phyloP scores from a whole-genome alignment of 140 eudicot genomes.

The Ambrosia hybrid region DNA sequence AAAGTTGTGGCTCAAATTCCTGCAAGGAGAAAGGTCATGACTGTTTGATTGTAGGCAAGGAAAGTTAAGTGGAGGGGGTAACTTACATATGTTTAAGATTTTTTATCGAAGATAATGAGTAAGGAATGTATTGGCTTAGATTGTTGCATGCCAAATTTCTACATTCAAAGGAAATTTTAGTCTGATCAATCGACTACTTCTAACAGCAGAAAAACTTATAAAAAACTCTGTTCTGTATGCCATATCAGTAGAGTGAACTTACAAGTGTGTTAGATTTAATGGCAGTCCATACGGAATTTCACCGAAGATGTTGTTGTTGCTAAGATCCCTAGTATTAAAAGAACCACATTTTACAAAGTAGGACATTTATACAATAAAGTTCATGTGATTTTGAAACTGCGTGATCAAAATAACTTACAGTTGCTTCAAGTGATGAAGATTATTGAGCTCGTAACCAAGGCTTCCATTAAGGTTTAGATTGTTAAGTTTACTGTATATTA shows the following conservation, averaged over 20 bases:
- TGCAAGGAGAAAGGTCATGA: constrained; percentile 40
- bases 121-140: constrained; percentile 63
- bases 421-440: constrained; percentile 63
- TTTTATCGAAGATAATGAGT: constrained; percentile 56
- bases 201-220: background rate
- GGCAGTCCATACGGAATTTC: constrained; percentile 75
- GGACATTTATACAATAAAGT: background rate
- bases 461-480: constrained; percentile 65
- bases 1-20: constrained; percentile 87
- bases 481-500: constrained; percentile 58
- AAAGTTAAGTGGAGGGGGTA: background rate
- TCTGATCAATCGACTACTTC: constrained; percentile 8
- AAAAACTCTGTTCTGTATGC: background rate
- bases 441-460: constrained; percentile 61
- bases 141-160: constrained; percentile 84
- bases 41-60: constrained; percentile 13
- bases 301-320: constrained; percentile 69
- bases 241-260: constrained; percentile 35
- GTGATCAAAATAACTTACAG: constrained; percentile 39
- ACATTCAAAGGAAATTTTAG: constrained; percentile 17
- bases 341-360: constrained; percentile 3
- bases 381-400: background rate
- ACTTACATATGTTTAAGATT: constrained; percentile 78
- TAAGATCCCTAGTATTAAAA: constrained; percentile 64
- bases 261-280: constrained; percentile 72